Base-by-base conservation (phyloP, 208 protist species). In the Dictyostelium gargantuum region DNA sequence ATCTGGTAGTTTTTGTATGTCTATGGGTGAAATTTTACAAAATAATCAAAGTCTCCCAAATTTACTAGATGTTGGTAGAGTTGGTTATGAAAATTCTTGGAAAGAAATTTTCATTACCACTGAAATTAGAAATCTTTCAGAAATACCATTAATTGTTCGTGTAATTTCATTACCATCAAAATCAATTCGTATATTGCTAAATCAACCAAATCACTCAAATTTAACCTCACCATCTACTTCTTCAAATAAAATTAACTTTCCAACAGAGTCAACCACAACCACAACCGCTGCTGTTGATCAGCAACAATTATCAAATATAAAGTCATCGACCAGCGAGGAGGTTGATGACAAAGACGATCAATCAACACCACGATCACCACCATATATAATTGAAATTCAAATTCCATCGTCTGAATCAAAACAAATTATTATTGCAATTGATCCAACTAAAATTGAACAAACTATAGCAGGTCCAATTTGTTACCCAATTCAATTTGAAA, bases 41-140 rank as follows among this genome's bases (percentile, higher is more conserved):
- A 13, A 58, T 58, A 58, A 26, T 26, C 4, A 2, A 29, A 32
- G 1, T 32, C 6, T 4, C 17, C 8, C 23, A 29, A 42, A 50
- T 50, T 35, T 8, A 26, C 56, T 79, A 5, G 70, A 89, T 68
- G 79, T 79, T 68, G 70, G 70, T 32, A 46, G 70, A 38, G 76
- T 79, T 52, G 82, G 82, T 76, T 89, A 89, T 66, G 82, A 89
- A 52, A 89, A 89, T 17, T 38, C 10, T 77, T 89, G 82, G 82
- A 89, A 89, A 73, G 82, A 89, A 17, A 44, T 89, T 8, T 42
- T 48, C 19, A 79, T 77, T 23, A 58, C 17, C 3, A 42, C 32
- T 35, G 82, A 89, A 19, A 77, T 89, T 68, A 74, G 61, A 29
- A 89, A 89, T 40, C 29, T 66, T 52, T 79, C 68, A 35, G 82